phyloP scores from a whole-genome alignment of 495 filamentous ascomycete genomes.

The Podospora conica region DNA sequence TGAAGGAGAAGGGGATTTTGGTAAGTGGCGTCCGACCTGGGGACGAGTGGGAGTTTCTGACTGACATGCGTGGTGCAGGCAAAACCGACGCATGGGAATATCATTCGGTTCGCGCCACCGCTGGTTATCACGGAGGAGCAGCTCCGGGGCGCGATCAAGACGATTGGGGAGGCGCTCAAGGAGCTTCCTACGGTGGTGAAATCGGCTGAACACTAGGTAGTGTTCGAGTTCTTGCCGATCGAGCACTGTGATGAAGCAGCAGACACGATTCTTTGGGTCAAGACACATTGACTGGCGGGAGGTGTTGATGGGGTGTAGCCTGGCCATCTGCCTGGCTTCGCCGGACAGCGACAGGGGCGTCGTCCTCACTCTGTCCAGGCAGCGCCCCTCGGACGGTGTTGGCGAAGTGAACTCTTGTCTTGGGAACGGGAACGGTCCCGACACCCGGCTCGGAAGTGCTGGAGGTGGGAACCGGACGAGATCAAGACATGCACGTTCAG shows the following conservation, averaged over 20 bases:
- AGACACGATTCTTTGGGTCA: too few relatives aligned
- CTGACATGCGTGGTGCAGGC: constrained; percentile 48
- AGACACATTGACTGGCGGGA: neutral
- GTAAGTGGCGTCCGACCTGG: constrained; percentile 44
- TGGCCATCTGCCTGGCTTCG: neutral
- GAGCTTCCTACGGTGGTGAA: constrained; percentile 45
- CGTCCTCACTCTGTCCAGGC: neutral
- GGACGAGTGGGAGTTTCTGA: neutral
- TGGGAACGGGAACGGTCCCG: neutral
- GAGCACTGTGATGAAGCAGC: neutral
- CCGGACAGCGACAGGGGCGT: neutral
- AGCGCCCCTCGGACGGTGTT: neutral
- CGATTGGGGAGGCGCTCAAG: constrained; percentile 68
- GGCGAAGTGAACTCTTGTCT: neutral
- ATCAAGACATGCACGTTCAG: neutral
- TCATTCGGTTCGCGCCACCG: constrained; percentile 89
- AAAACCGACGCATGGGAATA: constrained; percentile 97
- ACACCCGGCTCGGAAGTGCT: neutral
- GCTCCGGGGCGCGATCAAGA: constrained; percentile 68
- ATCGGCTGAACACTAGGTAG: constrained; percentile 23
- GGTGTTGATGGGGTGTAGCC: neutral
- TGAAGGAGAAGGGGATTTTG: constrained; percentile 93
- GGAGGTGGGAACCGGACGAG: neutral
- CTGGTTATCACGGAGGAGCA: constrained; percentile 80
- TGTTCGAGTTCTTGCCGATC: neutral